Evolutionary conservation across 108 stramenopile genomes (phyloP).

Genomic region (Skeletonema potamos): DNA sequence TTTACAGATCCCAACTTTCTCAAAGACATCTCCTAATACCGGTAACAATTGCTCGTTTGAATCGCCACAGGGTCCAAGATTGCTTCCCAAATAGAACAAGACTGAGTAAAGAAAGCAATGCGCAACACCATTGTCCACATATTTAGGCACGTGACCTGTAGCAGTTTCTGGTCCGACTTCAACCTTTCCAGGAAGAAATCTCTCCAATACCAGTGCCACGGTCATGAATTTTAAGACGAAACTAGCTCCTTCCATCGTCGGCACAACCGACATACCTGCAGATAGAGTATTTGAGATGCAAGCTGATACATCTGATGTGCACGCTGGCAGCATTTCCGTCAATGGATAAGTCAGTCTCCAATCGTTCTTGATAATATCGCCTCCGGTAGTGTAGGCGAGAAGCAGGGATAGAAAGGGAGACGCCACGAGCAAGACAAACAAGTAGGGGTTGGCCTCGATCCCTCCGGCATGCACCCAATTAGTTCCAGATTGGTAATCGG

Average conservation of each 20-base stretch:
- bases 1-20: slow-evolving; percentile 25
- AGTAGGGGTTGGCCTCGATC: slow-evolving; percentile 61
- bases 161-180: slow-evolving; percentile 54
- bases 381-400: slow-evolving; percentile 50
- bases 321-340: slow-evolving; percentile 41
- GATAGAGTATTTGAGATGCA: slow-evolving; percentile 29
- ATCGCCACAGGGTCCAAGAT: slow-evolving; percentile 46
- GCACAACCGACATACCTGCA: slow-evolving; percentile 47
- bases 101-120: slow-evolving; percentile 49
- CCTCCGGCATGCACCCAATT: slow-evolving; percentile 61
- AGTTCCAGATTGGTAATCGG: slow-evolving; percentile 53
- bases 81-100: slow-evolving; percentile 46
- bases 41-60: slow-evolving; percentile 3
- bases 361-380: slow-evolving; percentile 22
- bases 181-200: slow-evolving; percentile 78
- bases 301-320: slow-evolving; percentile 17
- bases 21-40: not conserved
- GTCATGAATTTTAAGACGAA: slow-evolving; percentile 71
- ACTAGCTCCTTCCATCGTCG: slow-evolving; percentile 40
- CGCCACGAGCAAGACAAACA: slow-evolving; percentile 48
- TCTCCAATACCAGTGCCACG: slow-evolving; percentile 77
- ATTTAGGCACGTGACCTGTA: slow-evolving; percentile 63
- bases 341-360: slow-evolving; percentile 45
- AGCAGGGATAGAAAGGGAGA: slow-evolving; percentile 61
- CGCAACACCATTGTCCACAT: slow-evolving; percentile 59